These are phyloP conservation scores for Russula earlei DNA, from an alignment of 768 basidiomycete species.

Conservation along the genomic window DNA sequence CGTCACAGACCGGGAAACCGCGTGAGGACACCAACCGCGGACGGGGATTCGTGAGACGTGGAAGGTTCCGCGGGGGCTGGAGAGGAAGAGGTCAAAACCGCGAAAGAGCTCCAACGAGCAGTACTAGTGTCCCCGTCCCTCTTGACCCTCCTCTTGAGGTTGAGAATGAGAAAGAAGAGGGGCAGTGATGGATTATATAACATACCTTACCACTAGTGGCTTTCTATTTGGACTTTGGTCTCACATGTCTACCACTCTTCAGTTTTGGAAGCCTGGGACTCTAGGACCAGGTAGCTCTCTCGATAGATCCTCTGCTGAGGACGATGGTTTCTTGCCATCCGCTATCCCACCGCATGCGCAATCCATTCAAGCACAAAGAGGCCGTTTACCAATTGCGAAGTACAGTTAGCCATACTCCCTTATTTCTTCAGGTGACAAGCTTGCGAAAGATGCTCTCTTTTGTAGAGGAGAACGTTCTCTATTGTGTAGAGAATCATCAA, in stretches of 20 bases:
- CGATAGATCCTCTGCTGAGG: slow-evolving; percentile 72
- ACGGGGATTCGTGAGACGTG: slow-evolving; percentile 3
- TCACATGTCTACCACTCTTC: slow-evolving; percentile 38
- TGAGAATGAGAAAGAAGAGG: neutral
- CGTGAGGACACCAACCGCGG: neutral
- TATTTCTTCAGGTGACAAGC: neutral
- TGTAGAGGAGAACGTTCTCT: slow-evolving; percentile 68
- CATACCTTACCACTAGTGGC: neutral
- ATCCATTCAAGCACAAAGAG: slow-evolving; percentile 66
- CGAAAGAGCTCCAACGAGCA: neutral
- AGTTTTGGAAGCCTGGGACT: slow-evolving; percentile 90
- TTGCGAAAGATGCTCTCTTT: neutral
- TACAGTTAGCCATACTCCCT: slow-evolving; percentile 50
- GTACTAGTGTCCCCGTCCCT: too few relatives aligned
- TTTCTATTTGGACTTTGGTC: neutral
- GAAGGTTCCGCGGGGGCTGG: slow-evolving; percentile 11
- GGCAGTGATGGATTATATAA: slow-evolving; percentile 8
- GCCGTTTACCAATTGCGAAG: slow-evolving; percentile 82
- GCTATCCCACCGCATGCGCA: slow-evolving; percentile 45
- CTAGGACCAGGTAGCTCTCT: slow-evolving; percentile 76
- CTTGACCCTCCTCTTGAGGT: neutral
- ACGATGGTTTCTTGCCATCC: slow-evolving; percentile 62
- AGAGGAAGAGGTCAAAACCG: slow-evolving; percentile 8
- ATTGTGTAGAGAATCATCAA: slow-evolving; percentile 74
- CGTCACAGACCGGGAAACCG: neutral